Evolutionary conservation across 2,329 filamentous ascomycete genomes (phyloP).

Genomic region (Trichoderma polysporum): DNA sequence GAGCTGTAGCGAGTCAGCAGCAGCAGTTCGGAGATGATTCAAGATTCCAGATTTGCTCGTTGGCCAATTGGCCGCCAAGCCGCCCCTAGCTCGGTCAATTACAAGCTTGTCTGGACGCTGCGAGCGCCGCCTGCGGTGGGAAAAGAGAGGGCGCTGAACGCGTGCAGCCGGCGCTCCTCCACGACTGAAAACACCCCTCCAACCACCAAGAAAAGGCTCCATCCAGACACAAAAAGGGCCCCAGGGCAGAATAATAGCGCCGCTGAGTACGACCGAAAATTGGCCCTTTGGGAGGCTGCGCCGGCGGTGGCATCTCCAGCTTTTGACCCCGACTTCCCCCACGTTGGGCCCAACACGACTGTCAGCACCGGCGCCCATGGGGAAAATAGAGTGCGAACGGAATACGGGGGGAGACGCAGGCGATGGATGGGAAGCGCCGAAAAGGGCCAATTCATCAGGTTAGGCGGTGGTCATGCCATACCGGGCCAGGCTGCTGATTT

Average conservation of each 20-base stretch:
- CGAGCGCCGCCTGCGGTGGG: background rate
- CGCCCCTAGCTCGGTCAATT: constrained; percentile 27
- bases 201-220: background rate
- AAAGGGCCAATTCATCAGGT: background rate
- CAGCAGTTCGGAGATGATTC: constrained; percentile 14
- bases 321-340: constrained; percentile 17
- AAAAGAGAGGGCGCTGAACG: constrained; percentile 4
- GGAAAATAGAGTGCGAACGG: constrained; percentile 15
- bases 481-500: background rate
- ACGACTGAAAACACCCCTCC: background rate
- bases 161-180: background rate
- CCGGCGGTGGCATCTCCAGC: constrained; percentile 20
- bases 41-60: constrained; percentile 18
- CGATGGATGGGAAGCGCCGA: background rate
- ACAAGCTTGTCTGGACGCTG: background rate
- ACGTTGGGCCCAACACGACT: background rate
- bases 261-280: constrained; percentile 37
- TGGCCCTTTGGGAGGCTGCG: constrained; percentile 30
- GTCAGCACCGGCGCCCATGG: constrained; percentile 16
- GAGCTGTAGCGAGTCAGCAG: background rate
- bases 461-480: background rate
- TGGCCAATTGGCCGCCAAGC: constrained; percentile 20
- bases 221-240: background rate
- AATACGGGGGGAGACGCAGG: background rate
- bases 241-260: constrained; percentile 28